Evolutionary conservation across 2,329 filamentous ascomycete genomes (phyloP).

Genomic region (Talaromyces rugulosus): DNA sequence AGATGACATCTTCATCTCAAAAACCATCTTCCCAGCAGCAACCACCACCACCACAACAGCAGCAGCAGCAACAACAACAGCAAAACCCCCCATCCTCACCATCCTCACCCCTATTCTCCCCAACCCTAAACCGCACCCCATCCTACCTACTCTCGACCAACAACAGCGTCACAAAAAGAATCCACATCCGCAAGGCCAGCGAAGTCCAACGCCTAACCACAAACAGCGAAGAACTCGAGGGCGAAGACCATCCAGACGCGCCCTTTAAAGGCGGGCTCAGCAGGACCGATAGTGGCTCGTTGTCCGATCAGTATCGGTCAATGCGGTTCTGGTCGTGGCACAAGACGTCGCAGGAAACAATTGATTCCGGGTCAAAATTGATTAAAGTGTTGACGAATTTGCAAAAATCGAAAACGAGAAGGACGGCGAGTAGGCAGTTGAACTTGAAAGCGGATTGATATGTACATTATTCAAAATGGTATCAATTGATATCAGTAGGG

Average conservation of each 20-base stretch:
- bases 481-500: no score
- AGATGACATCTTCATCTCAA: neutral
- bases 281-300: neutral
- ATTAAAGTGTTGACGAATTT: constrained; percentile 43
- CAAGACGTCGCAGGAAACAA: constrained; percentile 48
- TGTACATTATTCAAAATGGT: no score
- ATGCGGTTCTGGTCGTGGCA: constrained; percentile 51
- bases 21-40: neutral
- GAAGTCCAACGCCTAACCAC: neutral
- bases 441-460: neutral
- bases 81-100: neutral
- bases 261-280: neutral
- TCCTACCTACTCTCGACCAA: neutral
- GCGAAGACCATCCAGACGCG: neutral
- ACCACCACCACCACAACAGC: neutral
- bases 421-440: neutral
- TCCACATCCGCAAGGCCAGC: neutral
- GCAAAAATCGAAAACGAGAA: neutral
- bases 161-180: neutral
- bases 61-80: neutral
- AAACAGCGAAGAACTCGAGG: neutral
- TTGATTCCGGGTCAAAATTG: constrained; percentile 46
- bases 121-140: neutral
- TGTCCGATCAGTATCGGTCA: neutral
- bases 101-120: neutral